Evolutionary conservation across 371 early-diverging fungal genomes (phyloP).

Genomic region (Hamiltosporidium tvaerminnensis): DNA sequence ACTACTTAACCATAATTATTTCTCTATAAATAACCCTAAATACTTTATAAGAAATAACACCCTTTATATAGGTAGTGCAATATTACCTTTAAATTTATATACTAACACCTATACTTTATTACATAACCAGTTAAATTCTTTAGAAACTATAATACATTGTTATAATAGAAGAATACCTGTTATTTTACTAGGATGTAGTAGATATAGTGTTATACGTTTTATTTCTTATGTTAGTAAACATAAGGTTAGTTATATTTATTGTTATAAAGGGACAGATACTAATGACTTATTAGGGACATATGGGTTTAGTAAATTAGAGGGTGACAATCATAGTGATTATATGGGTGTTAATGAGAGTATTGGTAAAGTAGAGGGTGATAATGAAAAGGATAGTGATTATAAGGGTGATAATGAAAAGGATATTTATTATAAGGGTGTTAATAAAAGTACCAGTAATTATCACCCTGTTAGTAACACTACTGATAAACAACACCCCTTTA

Average conservation of each 20-base stretch:
- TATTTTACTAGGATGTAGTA: slow-evolving; percentile 30
- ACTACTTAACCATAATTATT: too few relatives aligned
- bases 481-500: too few relatives aligned
- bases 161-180: slow-evolving; percentile 31
- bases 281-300: slow-evolving; percentile 45
- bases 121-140: slow-evolving; percentile 33
- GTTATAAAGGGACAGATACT: slow-evolving; percentile 40
- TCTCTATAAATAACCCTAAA: too few relatives aligned
- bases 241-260: too few relatives aligned
- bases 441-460: too few relatives aligned
- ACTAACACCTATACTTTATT: slow-evolving; percentile 23
- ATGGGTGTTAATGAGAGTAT: slow-evolving; percentile 4
- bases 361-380: neutral
- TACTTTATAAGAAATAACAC: too few relatives aligned
- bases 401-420: neutral
- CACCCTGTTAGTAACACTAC: too few relatives aligned
- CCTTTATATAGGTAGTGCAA: too few relatives aligned
- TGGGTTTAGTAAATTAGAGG: neutral
- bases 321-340: too few relatives aligned
- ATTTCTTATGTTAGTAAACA: slow-evolving; percentile 4
- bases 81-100: too few relatives aligned
- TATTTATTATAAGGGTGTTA: too few relatives aligned
- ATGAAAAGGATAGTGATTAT: neutral
- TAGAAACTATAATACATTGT: slow-evolving; percentile 26
- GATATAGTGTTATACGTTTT: slow-evolving; percentile 12